Conservation (phyloP, 192 early-diverging fungal species). For the Coemansia sp. region DNA sequence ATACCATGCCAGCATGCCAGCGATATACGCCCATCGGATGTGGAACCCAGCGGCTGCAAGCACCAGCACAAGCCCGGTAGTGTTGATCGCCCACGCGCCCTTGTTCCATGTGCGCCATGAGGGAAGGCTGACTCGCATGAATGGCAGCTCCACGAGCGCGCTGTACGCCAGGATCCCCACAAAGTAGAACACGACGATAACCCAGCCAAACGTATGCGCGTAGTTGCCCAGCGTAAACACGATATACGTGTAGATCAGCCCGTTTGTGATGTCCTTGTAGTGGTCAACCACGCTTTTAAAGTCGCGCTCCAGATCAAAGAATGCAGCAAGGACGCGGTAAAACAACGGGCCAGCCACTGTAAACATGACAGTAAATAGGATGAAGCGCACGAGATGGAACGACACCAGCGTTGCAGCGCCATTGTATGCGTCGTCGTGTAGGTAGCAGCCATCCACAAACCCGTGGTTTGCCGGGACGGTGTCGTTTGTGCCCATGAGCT, state of each 20-base stretch:
- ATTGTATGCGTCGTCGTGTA: slow-evolving; percentile 22
- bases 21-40: slow-evolving; percentile 40
- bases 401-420: slow-evolving; percentile 53
- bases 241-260: slow-evolving; percentile 63
- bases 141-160: slow-evolving; percentile 67
- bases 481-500: background rate
- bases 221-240: slow-evolving; percentile 81
- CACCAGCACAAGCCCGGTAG: slow-evolving; percentile 58
- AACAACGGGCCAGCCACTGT: slow-evolving; percentile 44
- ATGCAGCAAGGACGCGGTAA: slow-evolving; percentile 62
- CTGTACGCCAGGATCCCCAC: slow-evolving; percentile 58
- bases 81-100: slow-evolving; percentile 67
- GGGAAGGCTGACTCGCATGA: slow-evolving; percentile 68
- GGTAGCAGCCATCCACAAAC: slow-evolving; percentile 50
- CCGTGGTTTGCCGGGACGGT: slow-evolving; percentile 17
- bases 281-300: slow-evolving; percentile 66
- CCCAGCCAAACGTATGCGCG: slow-evolving; percentile 64
- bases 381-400: slow-evolving; percentile 39
- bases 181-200: slow-evolving; percentile 48
- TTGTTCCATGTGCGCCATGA: slow-evolving; percentile 65
- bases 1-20: slow-evolving; percentile 53
- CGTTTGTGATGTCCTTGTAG: slow-evolving; percentile 65
- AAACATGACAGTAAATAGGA: slow-evolving; percentile 44
- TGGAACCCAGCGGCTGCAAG: slow-evolving; percentile 64
- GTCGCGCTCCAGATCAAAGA: slow-evolving; percentile 69